These are phyloP conservation scores for Bonia amplexicaulis DNA, from an alignment of 176 grass and related monocot species.

Conservation along the genomic window DNA sequence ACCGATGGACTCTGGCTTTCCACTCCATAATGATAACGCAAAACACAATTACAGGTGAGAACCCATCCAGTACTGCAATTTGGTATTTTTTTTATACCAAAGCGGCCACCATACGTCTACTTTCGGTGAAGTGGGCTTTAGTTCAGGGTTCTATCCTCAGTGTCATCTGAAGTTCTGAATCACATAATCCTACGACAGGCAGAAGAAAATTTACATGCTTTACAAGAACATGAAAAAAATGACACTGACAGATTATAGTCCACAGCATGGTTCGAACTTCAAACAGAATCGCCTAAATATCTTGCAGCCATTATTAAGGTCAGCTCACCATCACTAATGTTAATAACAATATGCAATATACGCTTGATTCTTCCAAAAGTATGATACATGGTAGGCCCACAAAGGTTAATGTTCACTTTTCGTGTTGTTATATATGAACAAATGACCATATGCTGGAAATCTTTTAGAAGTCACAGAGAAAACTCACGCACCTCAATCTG, in stretches of 20 bases:
- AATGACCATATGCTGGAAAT: not conserved
- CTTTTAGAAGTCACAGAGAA: not conserved
- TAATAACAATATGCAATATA: not conserved
- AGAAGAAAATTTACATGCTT: not conserved
- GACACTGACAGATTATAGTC: not conserved
- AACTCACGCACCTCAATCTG: constrained; percentile 74
- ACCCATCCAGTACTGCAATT: constrained; percentile 24
- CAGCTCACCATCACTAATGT: not conserved
- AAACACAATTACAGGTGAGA: constrained; percentile 15
- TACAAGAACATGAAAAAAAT: not conserved
- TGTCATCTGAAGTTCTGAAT: constrained; percentile 8
- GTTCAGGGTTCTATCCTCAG: not conserved
- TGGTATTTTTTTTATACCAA: constrained; percentile 28
- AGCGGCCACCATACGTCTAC: not conserved
- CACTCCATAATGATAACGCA: constrained; percentile 3
- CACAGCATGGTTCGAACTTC: not conserved
- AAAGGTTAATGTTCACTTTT: not conserved
- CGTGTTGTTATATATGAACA: not conserved
- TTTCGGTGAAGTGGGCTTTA: not conserved
- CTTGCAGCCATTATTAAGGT: not conserved
- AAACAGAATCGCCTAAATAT: not conserved
- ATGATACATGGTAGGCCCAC: not conserved
- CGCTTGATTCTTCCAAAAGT: not conserved
- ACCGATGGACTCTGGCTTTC: constrained; percentile 18
- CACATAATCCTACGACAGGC: not conserved